phyloP scores from a whole-genome alignment of 495 filamentous ascomycete genomes.

The Ascobolus immersus region DNA sequence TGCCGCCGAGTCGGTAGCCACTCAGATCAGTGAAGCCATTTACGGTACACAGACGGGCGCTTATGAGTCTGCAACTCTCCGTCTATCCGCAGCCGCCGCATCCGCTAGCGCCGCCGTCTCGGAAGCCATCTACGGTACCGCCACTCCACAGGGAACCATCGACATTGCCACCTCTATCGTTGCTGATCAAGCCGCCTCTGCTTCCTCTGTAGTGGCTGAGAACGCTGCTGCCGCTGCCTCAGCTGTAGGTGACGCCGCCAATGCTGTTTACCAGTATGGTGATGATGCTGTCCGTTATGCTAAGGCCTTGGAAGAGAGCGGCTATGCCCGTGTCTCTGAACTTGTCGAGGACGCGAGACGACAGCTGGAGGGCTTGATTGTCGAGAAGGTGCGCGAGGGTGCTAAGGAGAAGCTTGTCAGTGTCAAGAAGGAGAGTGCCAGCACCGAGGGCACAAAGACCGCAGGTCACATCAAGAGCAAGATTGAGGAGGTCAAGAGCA shows the following conservation, averaged over 20 bases:
- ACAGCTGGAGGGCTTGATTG: slow-evolving; percentile 23
- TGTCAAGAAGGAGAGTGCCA: slow-evolving; percentile 21
- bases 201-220: slow-evolving; percentile 6
- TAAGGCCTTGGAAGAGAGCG: too few relatives aligned
- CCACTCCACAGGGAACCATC: slow-evolving; percentile 5
- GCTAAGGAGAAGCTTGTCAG: slow-evolving; percentile 14
- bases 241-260: slow-evolving; percentile 8
- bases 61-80: slow-evolving; percentile 17
- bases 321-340: too few relatives aligned
- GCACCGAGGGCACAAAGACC: slow-evolving; percentile 26
- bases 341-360: slow-evolving; percentile 10
- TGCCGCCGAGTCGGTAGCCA: slow-evolving; percentile 25
- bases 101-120: slow-evolving; percentile 16
- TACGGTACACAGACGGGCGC: slow-evolving; percentile 25
- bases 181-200: slow-evolving; percentile 9
- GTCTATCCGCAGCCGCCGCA: slow-evolving; percentile 18
- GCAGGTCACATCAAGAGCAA: slow-evolving; percentile 21
- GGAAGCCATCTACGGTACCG: slow-evolving; percentile 21
- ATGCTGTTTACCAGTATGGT: slow-evolving; percentile 16
- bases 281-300: slow-evolving; percentile 18
- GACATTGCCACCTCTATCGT: slow-evolving; percentile 9
- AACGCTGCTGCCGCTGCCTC: slow-evolving; percentile 10
- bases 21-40: slow-evolving; percentile 27
- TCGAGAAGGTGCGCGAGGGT: slow-evolving; percentile 19
- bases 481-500: slow-evolving; percentile 18